These are phyloP conservation scores for Ogataea henricii DNA, from an alignment of 805 yeast genomes.

Conservation along the genomic window DNA sequence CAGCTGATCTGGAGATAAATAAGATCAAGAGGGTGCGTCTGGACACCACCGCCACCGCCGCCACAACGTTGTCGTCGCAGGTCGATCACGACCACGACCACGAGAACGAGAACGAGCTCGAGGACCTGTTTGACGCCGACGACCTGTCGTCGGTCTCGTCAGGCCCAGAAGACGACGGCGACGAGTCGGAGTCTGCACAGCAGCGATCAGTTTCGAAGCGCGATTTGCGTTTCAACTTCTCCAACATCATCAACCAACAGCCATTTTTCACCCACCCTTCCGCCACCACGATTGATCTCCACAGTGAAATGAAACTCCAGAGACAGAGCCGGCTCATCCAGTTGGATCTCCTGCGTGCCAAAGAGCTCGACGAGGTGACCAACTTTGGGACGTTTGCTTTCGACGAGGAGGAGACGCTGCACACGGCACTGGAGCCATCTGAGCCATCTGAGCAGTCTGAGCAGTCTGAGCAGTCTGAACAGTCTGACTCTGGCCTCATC, in stretches of 20 bases:
- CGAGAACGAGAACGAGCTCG: neutral
- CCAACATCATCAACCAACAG: slow-evolving; percentile 29
- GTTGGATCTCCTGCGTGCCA: slow-evolving; percentile 24
- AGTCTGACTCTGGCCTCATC: slow-evolving; percentile 14
- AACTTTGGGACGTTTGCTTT: slow-evolving; percentile 9
- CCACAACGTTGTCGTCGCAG: neutral
- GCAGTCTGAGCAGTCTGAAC: slow-evolving; percentile 4
- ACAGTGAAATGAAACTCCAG: slow-evolving; percentile 34
- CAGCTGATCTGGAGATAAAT: neutral
- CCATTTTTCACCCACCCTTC: slow-evolving; percentile 29
- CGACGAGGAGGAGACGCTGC: slow-evolving; percentile 14
- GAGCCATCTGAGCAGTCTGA: no score
- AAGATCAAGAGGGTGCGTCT: neutral
- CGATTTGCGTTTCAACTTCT: slow-evolving; percentile 28
- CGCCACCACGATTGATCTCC: slow-evolving; percentile 25
- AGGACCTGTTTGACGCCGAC: slow-evolving; percentile 3
- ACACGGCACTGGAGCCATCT: no score
- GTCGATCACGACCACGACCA: no score
- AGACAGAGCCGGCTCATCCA: slow-evolving; percentile 34
- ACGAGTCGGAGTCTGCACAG: slow-evolving; percentile 5
- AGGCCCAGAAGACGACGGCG: slow-evolving; percentile 6
- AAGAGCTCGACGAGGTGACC: slow-evolving; percentile 17
- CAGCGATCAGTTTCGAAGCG: slow-evolving; percentile 19
- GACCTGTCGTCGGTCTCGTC: slow-evolving; percentile 5
- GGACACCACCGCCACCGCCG: neutral